Evolutionary conservation across 2,329 filamentous ascomycete species (phyloP), one percentile per base, ranked within the genome.

Genomic region (Sodiomyces alkalinus): DNA sequence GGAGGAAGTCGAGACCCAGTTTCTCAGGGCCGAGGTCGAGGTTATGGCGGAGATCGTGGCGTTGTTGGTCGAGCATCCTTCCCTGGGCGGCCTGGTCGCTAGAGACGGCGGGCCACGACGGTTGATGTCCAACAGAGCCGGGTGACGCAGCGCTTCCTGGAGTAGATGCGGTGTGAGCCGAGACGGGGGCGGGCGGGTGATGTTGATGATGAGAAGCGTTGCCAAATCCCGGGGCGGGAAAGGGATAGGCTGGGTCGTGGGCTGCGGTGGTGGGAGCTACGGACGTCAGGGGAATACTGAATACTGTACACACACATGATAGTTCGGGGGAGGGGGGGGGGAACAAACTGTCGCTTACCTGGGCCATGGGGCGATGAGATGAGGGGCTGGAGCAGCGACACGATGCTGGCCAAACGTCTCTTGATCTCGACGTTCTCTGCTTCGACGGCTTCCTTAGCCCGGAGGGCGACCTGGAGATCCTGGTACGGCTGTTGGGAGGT

Each of bases 401-500:
- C 53, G 21, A 83, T 67, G 18, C 65, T 62, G 32, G 70, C 64
- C 39, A 92, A 54, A 18, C 74, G 68, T 45, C 68, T 63, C 44
- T 74, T 76, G 38, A 92, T 76, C 38, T 86, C 79, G 35, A 71
- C 68, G 56, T 90, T 87, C 54, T 92, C 82, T 18, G 71, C 69
- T 54, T 83, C 71, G 29, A 83, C 70, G 10, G 68, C 66, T 45
- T 87, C 79, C 56, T 83, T 86, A 51, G 83, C 74, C 18, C 71
- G 64, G 31, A 87, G 52, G 7, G 74, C 80, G 17, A 70, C 62
- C 51, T 92, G 81, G 13, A 92, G 66, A 46, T 93, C 83, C 46
- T 81, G 75, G 42, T 85, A 86, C 0, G 82, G 81, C 49, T 86
- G 74, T 53, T 83, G 78, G 32, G 68, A 76, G 32, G 80, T 80